Conservation (phyloP, 2,329 filamentous ascomycete species). For the Pseudogymnoascus sp. region DNA sequence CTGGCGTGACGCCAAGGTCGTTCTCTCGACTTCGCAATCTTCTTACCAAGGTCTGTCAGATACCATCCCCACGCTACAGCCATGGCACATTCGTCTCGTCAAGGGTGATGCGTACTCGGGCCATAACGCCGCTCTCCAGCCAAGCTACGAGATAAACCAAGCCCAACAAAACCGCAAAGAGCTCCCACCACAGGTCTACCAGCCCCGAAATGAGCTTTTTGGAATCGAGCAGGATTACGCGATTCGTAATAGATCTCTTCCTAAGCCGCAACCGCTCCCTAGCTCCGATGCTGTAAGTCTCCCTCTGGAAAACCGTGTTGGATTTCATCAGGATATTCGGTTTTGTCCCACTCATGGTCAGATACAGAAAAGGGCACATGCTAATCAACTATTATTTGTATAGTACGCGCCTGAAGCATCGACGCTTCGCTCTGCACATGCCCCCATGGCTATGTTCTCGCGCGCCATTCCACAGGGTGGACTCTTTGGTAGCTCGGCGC, state of each 20-base stretch:
- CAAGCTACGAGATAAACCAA: slow-evolving; percentile 28
- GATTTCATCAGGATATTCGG: not conserved
- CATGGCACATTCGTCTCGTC: slow-evolving; percentile 40
- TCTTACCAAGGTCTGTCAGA: slow-evolving; percentile 42
- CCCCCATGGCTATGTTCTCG: not conserved
- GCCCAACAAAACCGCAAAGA: slow-evolving; percentile 26
- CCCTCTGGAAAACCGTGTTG: not conserved
- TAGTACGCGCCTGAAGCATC: too few species aligned
- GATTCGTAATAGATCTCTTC: not conserved
- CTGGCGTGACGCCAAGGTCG: slow-evolving; percentile 37
- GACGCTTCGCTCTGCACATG: not conserved
- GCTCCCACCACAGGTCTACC: slow-evolving; percentile 24
- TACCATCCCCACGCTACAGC: slow-evolving; percentile 36
- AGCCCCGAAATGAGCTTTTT: slow-evolving; percentile 32
- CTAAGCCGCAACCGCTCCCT: not conserved
- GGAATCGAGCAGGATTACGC: slow-evolving; percentile 20
- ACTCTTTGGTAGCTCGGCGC: not conserved
- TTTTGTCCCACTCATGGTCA: not conserved
- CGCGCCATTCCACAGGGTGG: too few species aligned
- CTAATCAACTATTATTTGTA: not conserved
- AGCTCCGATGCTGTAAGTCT: not conserved
- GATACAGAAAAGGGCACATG: not conserved
- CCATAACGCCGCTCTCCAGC: slow-evolving; percentile 19
- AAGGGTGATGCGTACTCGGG: slow-evolving; percentile 18
- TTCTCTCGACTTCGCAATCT: slow-evolving; percentile 43